Conservation (phyloP, 495 filamentous ascomycete species). For the Trichoderma virens region DNA sequence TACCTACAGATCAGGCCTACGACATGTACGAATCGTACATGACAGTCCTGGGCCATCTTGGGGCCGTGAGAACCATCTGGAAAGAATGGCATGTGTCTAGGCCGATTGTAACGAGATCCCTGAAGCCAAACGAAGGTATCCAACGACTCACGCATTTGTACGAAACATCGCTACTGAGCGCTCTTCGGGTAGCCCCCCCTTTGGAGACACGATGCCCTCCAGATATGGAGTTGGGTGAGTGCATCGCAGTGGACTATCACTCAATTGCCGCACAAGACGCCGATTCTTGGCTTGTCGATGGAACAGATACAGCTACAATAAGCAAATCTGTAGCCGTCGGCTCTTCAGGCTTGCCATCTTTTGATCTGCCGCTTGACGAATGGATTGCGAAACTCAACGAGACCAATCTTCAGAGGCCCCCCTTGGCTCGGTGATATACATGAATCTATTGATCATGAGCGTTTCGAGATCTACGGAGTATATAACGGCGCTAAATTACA, state of each 20-base stretch:
- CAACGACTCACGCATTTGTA: not conserved
- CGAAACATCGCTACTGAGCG: not conserved
- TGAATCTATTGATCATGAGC: not conserved
- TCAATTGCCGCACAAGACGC: not conserved
- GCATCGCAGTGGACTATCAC: not conserved
- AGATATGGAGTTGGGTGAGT: not conserved
- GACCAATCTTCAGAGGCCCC: not conserved
- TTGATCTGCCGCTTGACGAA: not conserved
- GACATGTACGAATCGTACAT: not conserved
- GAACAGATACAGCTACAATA: not conserved
- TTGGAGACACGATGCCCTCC: not conserved
- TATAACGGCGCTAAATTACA: no score
- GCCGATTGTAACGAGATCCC: not conserved
- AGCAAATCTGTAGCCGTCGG: no score
- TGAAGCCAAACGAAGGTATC: not conserved
- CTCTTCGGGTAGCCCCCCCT: not conserved
- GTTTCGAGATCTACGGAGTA: no score
- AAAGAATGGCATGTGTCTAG: slow-evolving; percentile 2
- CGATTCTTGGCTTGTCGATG: not conserved
- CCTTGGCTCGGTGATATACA: not conserved
- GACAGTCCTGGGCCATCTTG: not conserved
- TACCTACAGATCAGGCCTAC: not conserved
- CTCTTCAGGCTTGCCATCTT: not conserved
- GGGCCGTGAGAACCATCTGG: not conserved
- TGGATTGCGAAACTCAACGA: not conserved